Percentiles rank a stretch among this genome's conserved stretches.
Conservation (phyloP, 31 red algal species). For the Bonnemaisonia californica region DNA sequence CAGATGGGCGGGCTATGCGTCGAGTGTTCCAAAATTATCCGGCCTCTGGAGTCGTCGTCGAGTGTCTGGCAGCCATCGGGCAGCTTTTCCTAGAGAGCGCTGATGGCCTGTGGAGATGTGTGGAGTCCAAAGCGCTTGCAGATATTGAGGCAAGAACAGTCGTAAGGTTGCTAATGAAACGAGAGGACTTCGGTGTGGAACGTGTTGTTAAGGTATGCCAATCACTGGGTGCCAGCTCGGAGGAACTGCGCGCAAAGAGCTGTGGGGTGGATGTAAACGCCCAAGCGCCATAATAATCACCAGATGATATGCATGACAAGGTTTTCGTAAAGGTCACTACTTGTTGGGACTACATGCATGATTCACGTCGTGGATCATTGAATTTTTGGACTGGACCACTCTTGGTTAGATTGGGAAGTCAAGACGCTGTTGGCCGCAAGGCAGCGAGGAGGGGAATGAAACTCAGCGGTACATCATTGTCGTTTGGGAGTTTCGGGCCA, state of each 20-base stretch:
- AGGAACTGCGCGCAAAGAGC: neutral
- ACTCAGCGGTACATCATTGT: too few species aligned
- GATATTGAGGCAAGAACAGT: constrained; percentile 51
- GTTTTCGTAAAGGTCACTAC: too few species aligned
- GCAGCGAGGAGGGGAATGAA: too few species aligned
- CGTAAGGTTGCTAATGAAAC: constrained; percentile 40
- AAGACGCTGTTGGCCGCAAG: too few species aligned
- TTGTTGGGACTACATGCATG: too few species aligned
- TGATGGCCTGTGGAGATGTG: constrained; percentile 59
- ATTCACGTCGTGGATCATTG: too few species aligned
- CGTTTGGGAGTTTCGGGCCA: too few species aligned
- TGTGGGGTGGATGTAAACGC: neutral
- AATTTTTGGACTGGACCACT: too few species aligned
- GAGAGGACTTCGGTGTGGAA: constrained; percentile 28
- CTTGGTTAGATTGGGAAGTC: too few species aligned
- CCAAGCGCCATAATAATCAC: too few species aligned
- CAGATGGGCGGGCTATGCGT: constrained; percentile 44
- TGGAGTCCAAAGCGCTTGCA: constrained; percentile 40
- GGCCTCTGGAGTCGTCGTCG: constrained; percentile 7
- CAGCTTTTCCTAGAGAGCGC: constrained; percentile 62
- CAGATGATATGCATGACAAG: too few species aligned
- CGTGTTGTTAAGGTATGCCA: constrained; percentile 57
- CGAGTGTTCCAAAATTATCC: constrained; percentile 42
- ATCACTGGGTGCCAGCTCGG: constrained; percentile 40
- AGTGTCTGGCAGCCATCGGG: constrained; percentile 49